Base-by-base conservation (phyloP, 768 basidiomycete species). In the Lactarius hatsudake region DNA sequence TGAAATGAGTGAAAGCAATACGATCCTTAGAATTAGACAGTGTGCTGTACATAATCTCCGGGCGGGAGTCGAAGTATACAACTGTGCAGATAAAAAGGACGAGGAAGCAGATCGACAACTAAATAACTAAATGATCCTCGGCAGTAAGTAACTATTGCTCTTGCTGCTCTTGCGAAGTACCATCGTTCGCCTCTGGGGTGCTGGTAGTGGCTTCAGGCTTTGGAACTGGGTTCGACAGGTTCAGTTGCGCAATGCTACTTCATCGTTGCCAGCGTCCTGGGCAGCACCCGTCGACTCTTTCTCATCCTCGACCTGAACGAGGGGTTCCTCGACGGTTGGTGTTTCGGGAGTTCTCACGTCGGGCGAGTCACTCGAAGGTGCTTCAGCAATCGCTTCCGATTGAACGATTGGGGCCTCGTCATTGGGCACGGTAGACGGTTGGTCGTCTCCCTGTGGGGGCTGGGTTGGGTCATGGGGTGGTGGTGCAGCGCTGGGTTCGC, bases 361-460 rank as follows among this genome's bases (percentile, higher is more conserved):
- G 60, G 55, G 13, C 12, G 40, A 8, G n/a, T 67, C 66, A 13
- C 26, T 59, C 10, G 66, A 43, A 2, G 51, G 53, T 23, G 40
- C 43, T 23, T 65, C 67, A 51, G 56, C 30, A 55, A 26, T 32
- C 20, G 42, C 42, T n/a, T 67, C 66, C 40, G 62, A 32, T 60
- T 64, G 62, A 64, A 20, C 54, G 13, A 23, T 17, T 5, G 57
- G 5, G 53, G 12, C 53, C 23, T 65, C 23, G 26, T 71, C 68
- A 23, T 61, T 56, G 53, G 55, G 56, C 55, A 12, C 59, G 10
- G 65, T 34, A 38, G 66, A 67, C 23, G 53, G 42, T 10, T 17
- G n/a, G 13, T 68, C 67, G 38, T 51, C 55, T 36, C 40, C 43
- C 36, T 57, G 67, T n/a, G 55, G 28, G 36, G 43, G 28, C 0